A percentile compares a stretch with the other conserved stretches of the same genome.
These are phyloP conservation scores for Pyrus pyrifolia DNA, from an alignment of 306 rosid species.

Conservation along the genomic window DNA sequence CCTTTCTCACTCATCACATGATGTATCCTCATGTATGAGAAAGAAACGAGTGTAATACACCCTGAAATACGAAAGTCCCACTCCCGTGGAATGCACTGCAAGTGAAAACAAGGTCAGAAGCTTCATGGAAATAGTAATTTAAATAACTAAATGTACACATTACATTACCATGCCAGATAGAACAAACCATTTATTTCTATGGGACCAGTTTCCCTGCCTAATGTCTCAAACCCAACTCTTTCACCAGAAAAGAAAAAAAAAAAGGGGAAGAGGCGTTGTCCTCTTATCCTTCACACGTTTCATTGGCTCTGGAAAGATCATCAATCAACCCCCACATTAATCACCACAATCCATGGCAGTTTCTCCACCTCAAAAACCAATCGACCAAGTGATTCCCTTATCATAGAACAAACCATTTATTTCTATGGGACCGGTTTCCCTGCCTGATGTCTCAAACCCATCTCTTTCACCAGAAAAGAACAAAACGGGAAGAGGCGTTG, in stretches of 20 bases:
- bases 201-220: constrained; percentile 11
- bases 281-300: constrained; percentile 46
- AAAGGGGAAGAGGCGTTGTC: constrained; percentile 13
- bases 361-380: constrained; percentile 28
- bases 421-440: constrained; percentile 11
- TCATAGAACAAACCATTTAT: not conserved
- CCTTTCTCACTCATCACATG: too few relatives aligned
- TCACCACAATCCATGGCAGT: constrained; percentile 22
- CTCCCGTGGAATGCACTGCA: too few relatives aligned
- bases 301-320: constrained; percentile 46
- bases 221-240: constrained; percentile 3
- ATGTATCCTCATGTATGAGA: too few relatives aligned
- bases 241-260: not conserved
- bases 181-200: not conserved
- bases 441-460: not conserved
- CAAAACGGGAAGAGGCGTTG: constrained; percentile 11
- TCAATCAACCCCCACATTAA: constrained; percentile 11
- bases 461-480: constrained; percentile 8
- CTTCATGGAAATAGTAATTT: not conserved
- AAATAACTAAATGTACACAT: not conserved
- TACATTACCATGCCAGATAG: not conserved
- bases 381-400: constrained; percentile 15
- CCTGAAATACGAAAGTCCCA: too few relatives aligned
- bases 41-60: too few relatives aligned
- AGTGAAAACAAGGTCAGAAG: not conserved